Conservation (phyloP, 139 green algal genomes). For the Coccomyxa sp. region DNA sequence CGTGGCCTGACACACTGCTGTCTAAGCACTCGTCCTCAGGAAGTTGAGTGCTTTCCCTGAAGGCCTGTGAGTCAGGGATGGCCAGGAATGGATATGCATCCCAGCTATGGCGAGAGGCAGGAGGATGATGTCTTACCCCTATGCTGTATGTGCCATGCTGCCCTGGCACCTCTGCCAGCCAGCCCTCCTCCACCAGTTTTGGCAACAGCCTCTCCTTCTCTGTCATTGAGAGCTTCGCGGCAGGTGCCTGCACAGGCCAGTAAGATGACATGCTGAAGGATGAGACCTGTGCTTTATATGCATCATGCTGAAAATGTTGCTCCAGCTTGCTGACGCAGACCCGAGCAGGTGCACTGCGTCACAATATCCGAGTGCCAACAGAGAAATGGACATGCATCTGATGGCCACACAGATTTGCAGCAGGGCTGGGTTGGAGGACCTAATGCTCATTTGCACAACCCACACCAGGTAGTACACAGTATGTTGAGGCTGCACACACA, state of each 20-base stretch:
- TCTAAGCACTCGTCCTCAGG: not conserved
- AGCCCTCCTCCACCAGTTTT: not conserved
- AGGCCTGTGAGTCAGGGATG: too few species aligned
- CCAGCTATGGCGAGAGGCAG: too few species aligned
- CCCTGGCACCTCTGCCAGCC: not conserved
- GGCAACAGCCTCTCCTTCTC: not conserved
- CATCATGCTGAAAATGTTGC: not conserved
- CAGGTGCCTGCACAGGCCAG: not conserved
- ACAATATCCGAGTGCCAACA: too few species aligned
- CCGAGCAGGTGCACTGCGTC: too few species aligned
- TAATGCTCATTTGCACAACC: too few species aligned
- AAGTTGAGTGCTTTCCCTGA: not conserved
- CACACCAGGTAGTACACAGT: too few species aligned
- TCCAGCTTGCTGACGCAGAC: too few species aligned
- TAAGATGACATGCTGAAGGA: not conserved
- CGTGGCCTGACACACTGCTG: too few species aligned
- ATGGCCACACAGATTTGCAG: too few species aligned
- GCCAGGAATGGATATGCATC: not conserved
- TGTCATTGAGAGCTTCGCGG: not conserved
- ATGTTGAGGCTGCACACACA: too few species aligned
- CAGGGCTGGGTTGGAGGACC: too few species aligned
- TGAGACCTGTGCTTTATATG: not conserved
- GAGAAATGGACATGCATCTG: too few species aligned
- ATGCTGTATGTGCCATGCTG: not conserved
- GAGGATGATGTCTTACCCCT: not conserved